phyloP scores from a whole-genome alignment of 2,329 filamentous ascomycete genomes.

The Scedosporium boydii region DNA sequence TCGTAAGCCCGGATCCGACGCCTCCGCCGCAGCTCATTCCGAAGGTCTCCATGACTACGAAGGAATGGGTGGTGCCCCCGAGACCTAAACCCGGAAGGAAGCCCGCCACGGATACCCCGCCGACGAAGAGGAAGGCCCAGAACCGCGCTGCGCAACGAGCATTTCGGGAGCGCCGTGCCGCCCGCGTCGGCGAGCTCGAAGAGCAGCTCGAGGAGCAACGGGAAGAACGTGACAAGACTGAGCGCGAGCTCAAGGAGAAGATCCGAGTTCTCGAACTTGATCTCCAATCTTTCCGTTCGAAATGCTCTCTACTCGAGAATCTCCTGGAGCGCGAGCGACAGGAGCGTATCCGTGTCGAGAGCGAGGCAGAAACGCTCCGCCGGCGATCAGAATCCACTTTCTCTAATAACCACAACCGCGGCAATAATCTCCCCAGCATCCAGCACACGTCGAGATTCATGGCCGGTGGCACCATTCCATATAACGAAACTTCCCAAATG shows the following conservation, averaged over 20 bases:
- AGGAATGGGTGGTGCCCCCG: constrained; percentile 78
- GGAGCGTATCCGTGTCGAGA: constrained; percentile 33
- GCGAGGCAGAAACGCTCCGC: constrained; percentile 26
- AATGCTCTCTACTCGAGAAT: constrained; percentile 53
- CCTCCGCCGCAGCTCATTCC: constrained; percentile 16
- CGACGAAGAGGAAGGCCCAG: constrained; percentile 88
- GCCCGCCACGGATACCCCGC: constrained; percentile 84
- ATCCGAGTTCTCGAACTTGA: constrained; percentile 53
- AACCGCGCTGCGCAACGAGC: constrained; percentile 86
- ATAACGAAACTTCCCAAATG: neutral
- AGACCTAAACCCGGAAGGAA: constrained; percentile 86
- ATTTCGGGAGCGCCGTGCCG: constrained; percentile 79
- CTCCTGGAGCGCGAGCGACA: constrained; percentile 50
- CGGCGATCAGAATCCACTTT: constrained; percentile 16
- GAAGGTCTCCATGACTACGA: constrained; percentile 59
- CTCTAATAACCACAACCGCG: constrained; percentile 7
- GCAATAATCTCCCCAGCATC: constrained; percentile 10
- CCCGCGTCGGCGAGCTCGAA: constrained; percentile 69
- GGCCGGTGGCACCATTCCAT: neutral
- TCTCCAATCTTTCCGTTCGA: constrained; percentile 53
- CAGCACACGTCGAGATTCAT: neutral
- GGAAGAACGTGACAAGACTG: constrained; percentile 45
- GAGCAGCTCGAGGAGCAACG: constrained; percentile 55
- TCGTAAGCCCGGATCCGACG: constrained; percentile 29
- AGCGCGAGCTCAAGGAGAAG: constrained; percentile 48